A percentile compares a stretch with the other conserved stretches of the same genome.
These are phyloP conservation scores for Turnera subulata DNA, from an alignment of 345 rosid genomes.

Conservation along the genomic window DNA sequence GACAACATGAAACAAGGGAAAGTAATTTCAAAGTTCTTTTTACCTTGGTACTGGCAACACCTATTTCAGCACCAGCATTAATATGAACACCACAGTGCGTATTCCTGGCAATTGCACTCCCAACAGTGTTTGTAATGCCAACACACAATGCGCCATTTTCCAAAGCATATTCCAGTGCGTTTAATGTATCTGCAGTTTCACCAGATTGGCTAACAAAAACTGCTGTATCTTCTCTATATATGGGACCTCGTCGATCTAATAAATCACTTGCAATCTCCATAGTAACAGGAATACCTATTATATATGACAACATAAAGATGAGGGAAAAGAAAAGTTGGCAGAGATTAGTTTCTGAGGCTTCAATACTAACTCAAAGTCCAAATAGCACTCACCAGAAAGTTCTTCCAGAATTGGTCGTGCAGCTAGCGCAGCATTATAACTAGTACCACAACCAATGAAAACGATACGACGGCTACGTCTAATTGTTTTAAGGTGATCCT, in stretches of 20 bases:
- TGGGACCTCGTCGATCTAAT: slow-evolving; percentile 88
- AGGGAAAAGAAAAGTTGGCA: slow-evolving; percentile 3
- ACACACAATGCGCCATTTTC: slow-evolving; percentile 94
- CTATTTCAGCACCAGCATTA: slow-evolving; percentile 95
- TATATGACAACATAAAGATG: not conserved
- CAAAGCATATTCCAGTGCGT: slow-evolving; percentile 73
- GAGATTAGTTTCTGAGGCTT: slow-evolving; percentile 1
- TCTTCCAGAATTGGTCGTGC: slow-evolving; percentile 94
- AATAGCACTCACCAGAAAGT: slow-evolving; percentile 68
- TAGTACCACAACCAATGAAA: slow-evolving; percentile 94
- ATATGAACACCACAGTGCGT: slow-evolving; percentile 93
- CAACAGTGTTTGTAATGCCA: slow-evolving; percentile 95
- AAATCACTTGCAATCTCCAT: slow-evolving; percentile 99
- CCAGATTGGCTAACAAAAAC: slow-evolving; percentile 98
- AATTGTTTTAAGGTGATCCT: slow-evolving; percentile 88
- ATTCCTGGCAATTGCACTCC: slow-evolving; percentile 86
- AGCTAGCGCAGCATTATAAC: slow-evolving; percentile 96
- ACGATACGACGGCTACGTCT: slow-evolving; percentile 90
- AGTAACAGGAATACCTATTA: slow-evolving; percentile 82
- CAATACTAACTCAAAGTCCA: slow-evolving; percentile 1
- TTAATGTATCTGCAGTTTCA: slow-evolving; percentile 95
- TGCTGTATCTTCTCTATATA: slow-evolving; percentile 96
- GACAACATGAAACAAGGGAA: not conserved
- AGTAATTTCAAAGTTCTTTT: slow-evolving; percentile 3
- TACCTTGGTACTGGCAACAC: slow-evolving; percentile 99